phyloP scores from a whole-genome alignment of 495 filamentous ascomycete species.

The Neurospora intermedia region DNA sequence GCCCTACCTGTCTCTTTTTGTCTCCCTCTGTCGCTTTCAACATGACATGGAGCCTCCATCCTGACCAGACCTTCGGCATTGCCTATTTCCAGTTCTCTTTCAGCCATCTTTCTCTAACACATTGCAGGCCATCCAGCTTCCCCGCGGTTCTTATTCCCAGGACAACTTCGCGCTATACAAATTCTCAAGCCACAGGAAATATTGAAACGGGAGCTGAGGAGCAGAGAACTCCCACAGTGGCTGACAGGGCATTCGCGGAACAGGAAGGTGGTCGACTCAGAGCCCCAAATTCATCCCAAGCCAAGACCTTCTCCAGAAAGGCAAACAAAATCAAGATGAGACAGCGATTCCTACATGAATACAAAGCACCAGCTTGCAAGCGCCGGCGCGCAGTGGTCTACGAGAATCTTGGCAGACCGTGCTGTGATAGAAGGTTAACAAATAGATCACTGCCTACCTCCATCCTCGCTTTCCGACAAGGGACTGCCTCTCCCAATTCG shows the following conservation, averaged over 20 bases:
- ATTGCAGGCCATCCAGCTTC: neutral
- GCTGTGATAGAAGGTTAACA: neutral
- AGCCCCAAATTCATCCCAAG: neutral
- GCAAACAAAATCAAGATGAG: neutral
- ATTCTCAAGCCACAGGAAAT: neutral
- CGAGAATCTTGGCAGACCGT: neutral
- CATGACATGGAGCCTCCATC: neutral
- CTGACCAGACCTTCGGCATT: neutral
- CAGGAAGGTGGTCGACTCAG: neutral
- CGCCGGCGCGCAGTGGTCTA: neutral
- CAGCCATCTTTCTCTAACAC: neutral
- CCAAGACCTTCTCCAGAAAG: constrained; percentile 7
- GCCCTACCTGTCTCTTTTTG: neutral
- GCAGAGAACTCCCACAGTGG: neutral
- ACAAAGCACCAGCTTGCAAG: neutral
- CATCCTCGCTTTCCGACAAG: neutral
- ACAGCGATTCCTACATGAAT: neutral
- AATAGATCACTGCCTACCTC: neutral
- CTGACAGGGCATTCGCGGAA: neutral
- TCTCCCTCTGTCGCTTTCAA: neutral
- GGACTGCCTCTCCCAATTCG: neutral
- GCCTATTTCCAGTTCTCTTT: neutral
- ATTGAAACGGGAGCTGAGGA: neutral
- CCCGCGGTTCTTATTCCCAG: neutral
- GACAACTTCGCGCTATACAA: neutral